phyloP scores from a whole-genome alignment of 2,329 filamentous ascomycete species.

The Chalaropsis ovoidea region DNA sequence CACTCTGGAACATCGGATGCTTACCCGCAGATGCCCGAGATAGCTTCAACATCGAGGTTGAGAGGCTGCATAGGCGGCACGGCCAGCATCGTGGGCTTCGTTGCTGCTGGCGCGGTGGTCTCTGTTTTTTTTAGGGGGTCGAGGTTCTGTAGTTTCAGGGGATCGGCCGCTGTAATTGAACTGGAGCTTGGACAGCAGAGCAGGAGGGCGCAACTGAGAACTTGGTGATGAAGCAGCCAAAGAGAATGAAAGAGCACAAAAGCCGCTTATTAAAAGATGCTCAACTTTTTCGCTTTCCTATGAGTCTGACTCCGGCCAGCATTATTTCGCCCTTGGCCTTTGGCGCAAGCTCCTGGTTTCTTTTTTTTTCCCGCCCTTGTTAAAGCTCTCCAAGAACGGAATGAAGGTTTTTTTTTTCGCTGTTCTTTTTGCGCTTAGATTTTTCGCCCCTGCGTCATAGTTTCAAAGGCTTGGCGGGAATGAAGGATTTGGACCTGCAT shows the following conservation, averaged over 20 bases:
- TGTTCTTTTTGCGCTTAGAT: neutral
- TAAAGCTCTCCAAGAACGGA: conserved; percentile 7
- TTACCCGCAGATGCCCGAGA: conserved; percentile 83
- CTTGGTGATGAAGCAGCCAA: neutral
- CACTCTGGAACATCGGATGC: conserved; percentile 28
- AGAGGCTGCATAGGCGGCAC: conserved; percentile 44
- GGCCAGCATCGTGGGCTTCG: neutral
- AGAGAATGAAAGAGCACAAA: neutral
- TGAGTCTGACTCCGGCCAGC: neutral
- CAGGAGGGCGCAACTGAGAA: neutral
- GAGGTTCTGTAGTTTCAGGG: neutral
- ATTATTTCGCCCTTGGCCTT: neutral
- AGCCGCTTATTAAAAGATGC: neutral
- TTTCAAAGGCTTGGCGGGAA: neutral
- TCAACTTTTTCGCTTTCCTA: neutral
- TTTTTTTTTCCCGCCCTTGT: neutral
- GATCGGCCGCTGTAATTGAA: neutral
- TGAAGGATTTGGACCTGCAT: conserved; percentile 12
- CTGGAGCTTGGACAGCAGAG: neutral
- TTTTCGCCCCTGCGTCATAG: conserved; percentile 12
- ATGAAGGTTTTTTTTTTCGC: neutral
- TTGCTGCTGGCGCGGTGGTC: neutral
- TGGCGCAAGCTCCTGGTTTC: neutral
- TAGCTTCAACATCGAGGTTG: conserved; percentile 75
- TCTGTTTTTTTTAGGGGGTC: neutral